Evolutionary conservation across 2,329 filamentous ascomycete species (phyloP).

Genomic region (Lecanicillium sp.): DNA sequence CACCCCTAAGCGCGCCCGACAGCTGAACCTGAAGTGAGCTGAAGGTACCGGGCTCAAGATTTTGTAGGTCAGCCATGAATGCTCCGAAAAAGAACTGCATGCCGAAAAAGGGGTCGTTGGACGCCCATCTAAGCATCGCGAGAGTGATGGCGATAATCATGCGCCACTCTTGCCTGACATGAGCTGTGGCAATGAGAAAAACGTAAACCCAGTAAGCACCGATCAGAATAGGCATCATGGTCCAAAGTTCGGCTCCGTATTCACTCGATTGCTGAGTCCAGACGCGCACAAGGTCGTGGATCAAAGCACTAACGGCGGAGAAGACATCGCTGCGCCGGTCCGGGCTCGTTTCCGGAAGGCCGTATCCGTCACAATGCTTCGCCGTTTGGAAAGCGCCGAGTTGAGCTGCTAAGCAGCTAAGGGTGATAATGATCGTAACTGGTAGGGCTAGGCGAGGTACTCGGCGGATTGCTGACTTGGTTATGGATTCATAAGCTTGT

Average conservation of each 20-base stretch:
- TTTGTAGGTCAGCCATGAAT: constrained; percentile 51
- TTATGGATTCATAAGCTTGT: constrained; percentile 43
- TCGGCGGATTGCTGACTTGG: constrained; percentile 49
- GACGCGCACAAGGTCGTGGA: constrained; percentile 37
- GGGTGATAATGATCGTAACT: constrained; percentile 45
- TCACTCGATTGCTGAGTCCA: constrained; percentile 42
- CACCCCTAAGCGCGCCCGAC: constrained; percentile 31
- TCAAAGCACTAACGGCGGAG: constrained; percentile 17
- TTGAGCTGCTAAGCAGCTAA: constrained; percentile 31
- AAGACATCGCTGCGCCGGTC: constrained; percentile 13
- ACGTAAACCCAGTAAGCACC: constrained; percentile 48
- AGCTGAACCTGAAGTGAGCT: constrained; percentile 29
- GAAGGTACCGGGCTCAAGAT: constrained; percentile 34
- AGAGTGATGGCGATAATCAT: constrained; percentile 37
- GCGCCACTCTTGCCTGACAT: constrained; percentile 39
- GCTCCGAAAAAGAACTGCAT: constrained; percentile 56
- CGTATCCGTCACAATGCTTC: constrained; percentile 49
- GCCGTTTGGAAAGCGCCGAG: constrained; percentile 49
- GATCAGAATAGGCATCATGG: constrained; percentile 43
- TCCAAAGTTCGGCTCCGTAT: constrained; percentile 53
- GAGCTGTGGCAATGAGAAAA: constrained; percentile 41
- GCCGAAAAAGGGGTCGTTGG: constrained; percentile 33
- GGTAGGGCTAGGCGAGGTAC: constrained; percentile 51
- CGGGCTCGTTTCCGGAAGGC: constrained; percentile 44
- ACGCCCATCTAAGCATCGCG: constrained; percentile 39